Evolutionary conservation across 108 stramenopile species (phyloP), one percentile per base, ranked within the genome.

Genomic region (Schizochytrium sp.): DNA sequence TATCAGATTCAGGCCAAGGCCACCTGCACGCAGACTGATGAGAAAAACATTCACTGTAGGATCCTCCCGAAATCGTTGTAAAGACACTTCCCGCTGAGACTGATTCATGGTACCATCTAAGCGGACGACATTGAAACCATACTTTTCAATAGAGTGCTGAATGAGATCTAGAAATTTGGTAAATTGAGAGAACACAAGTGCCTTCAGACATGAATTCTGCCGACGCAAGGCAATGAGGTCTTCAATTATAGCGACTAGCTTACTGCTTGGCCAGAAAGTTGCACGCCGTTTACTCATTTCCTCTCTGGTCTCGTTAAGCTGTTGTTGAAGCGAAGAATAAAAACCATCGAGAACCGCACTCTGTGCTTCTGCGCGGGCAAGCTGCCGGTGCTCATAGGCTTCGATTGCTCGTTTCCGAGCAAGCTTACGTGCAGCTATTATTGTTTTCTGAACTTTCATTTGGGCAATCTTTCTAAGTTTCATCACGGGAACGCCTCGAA

Each of bases 111-210:
- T 55, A 3, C 90, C 90, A 42, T 76, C 88, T 10, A 91, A 7
- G 19, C 88, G 46, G 41, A 13, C 72, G 19, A 47, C 46, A 19
- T 46, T 44, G n/a, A 83, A 15, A 28, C 88, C 88, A 1, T 41
- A 10, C 13, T 8, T 38, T 38, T 87, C 87, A 46, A 94, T 88
- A 42, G 92, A 91, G 42, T 45, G 89, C 90, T 93, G 89, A 28
- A 93, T 47, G 17, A 93, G 88, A 56, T 94, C 94, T n/a, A 94
- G 90, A 90, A 93, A 93, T 56, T 89, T 92, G 5, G 94, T 93
- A 83, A 93, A 94, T 91, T 94, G 93, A 46, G 91, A 91, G 88
- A 94, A 94, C 28, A 94, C 92, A 42, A 94, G 57, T 3, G 91
- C 94, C 90, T 94, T 94, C 17, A 93, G 91, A n/a, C 92, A 53